Evolutionary conservation across 73 alveolate species (phyloP).

Genomic region (Diophrys appendiculata): DNA sequence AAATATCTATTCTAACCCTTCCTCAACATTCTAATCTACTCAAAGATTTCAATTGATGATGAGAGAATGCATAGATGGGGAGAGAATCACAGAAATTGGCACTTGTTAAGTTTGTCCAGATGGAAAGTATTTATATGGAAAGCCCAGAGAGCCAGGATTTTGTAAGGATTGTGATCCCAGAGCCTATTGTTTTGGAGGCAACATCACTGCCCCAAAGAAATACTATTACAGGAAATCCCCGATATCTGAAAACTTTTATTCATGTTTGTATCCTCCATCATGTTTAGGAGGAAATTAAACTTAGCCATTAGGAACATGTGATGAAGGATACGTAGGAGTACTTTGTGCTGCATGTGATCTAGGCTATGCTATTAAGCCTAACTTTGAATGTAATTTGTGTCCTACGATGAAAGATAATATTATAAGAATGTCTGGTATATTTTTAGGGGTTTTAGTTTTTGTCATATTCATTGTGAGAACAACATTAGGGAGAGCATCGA

Average conservation of each 20-base stretch:
- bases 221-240: slow-evolving; percentile 61
- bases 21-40: neutral
- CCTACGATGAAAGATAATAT: slow-evolving; percentile 48
- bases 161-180: slow-evolving; percentile 40
- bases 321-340: slow-evolving; percentile 62
- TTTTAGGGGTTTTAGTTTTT: slow-evolving; percentile 18
- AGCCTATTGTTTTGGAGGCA: slow-evolving; percentile 61
- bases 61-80: slow-evolving; percentile 49
- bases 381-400: slow-evolving; percentile 53
- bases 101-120: slow-evolving; percentile 25
- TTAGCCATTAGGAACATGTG: slow-evolving; percentile 62
- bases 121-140: slow-evolving; percentile 26
- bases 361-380: slow-evolving; percentile 61
- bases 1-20: neutral
- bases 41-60: neutral
- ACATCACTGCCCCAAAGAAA: slow-evolving; percentile 57
- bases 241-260: slow-evolving; percentile 50
- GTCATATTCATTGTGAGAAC: slow-evolving; percentile 33
- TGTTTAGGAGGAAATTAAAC: slow-evolving; percentile 53
- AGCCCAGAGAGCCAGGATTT: too few species aligned
- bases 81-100: slow-evolving; percentile 10
- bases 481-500: slow-evolving; percentile 43
- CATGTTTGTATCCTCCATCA: slow-evolving; percentile 33
- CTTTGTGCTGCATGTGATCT: slow-evolving; percentile 68
- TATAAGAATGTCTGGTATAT: too few species aligned